Evolutionary conservation across 768 basidiomycete species (phyloP).

Genomic region (Tricholoma saponaceum): DNA sequence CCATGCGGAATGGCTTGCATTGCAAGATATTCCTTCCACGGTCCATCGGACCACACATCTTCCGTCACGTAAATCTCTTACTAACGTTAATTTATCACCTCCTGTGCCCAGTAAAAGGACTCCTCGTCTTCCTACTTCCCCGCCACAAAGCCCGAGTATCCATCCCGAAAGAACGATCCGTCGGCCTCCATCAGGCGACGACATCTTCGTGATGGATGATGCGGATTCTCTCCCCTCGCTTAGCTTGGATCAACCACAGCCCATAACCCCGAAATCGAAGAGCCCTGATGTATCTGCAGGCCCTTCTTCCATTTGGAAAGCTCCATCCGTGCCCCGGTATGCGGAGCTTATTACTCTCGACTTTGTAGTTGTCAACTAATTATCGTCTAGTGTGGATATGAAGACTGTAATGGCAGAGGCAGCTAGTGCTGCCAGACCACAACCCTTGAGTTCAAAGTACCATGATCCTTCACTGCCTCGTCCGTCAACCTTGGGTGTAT

Average conservation of each 20-base stretch:
- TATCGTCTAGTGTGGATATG: conserved; percentile 65
- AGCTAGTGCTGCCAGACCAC: conserved; percentile 12
- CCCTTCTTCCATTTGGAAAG: conserved; percentile 44
- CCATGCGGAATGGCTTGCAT: conserved; percentile 66
- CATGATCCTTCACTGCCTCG: neutral
- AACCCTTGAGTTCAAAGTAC: neutral
- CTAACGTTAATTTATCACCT: conserved; percentile 13
- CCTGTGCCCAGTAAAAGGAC: conserved; percentile 14
- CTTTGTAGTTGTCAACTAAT: conserved; percentile 4
- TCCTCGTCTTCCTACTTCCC: conserved; percentile 17
- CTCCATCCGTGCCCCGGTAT: conserved; percentile 45
- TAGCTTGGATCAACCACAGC: conserved; percentile 12
- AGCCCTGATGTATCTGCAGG: conserved; percentile 13
- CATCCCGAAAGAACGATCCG: conserved; percentile 17
- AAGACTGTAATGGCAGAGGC: conserved; percentile 82
- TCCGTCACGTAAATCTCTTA: conserved; percentile 15
- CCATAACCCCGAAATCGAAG: conserved; percentile 8
- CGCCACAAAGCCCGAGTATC: conserved; percentile 17
- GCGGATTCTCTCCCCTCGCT: conserved; percentile 36
- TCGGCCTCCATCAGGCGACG: conserved; percentile 46
- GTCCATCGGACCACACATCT: conserved; percentile 33
- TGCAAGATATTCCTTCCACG: conserved; percentile 63
- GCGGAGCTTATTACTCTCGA: conserved; percentile 16
- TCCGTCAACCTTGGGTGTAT: neutral
- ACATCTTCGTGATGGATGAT: conserved; percentile 85